These are phyloP conservation scores for Diaporthe caulivora DNA, from an alignment of 2,329 filamentous ascomycete genomes.

Conservation along the genomic window DNA sequence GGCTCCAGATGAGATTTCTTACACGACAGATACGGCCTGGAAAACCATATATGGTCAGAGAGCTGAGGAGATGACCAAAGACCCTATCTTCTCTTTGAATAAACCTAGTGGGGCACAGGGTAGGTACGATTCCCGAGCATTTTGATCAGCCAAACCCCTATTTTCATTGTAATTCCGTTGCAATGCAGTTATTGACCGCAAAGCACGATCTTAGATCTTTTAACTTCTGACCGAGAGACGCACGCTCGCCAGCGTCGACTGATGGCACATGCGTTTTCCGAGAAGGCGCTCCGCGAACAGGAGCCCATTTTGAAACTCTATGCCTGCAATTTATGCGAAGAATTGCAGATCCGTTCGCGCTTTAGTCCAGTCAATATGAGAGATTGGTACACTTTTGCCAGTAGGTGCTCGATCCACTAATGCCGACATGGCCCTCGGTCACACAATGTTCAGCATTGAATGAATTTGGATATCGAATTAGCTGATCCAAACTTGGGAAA, in stretches of 20 bases:
- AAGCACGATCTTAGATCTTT: background rate
- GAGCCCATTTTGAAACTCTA: background rate
- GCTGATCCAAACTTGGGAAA: background rate
- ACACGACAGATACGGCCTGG: constrained; percentile 7
- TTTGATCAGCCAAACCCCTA: rapidly evolving
- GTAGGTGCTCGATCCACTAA: background rate
- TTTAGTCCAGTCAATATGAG: background rate
- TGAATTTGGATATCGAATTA: background rate
- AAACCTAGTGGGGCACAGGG: constrained; percentile 3
- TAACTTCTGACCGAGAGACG: constrained; percentile 8
- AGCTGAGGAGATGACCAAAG: background rate
- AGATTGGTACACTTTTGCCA: constrained; percentile 12
- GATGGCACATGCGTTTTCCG: constrained; percentile 1
- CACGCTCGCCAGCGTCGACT: background rate
- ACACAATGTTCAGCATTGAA: background rate
- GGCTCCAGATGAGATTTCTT: constrained; percentile 5
- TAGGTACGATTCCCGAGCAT: background rate
- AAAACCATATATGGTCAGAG: constrained; percentile 14
- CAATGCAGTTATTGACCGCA: background rate
- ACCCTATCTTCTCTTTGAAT: background rate
- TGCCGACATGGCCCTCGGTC: background rate
- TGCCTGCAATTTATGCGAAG: background rate
- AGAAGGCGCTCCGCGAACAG: constrained; percentile 3
- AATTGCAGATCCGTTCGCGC: background rate
- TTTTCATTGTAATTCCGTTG: background rate